Percentiles rank a stretch among this genome's conserved stretches.
Evolutionary conservation across 2,329 filamentous ascomycete species (phyloP).

Genomic region (Fusarium sp.): DNA sequence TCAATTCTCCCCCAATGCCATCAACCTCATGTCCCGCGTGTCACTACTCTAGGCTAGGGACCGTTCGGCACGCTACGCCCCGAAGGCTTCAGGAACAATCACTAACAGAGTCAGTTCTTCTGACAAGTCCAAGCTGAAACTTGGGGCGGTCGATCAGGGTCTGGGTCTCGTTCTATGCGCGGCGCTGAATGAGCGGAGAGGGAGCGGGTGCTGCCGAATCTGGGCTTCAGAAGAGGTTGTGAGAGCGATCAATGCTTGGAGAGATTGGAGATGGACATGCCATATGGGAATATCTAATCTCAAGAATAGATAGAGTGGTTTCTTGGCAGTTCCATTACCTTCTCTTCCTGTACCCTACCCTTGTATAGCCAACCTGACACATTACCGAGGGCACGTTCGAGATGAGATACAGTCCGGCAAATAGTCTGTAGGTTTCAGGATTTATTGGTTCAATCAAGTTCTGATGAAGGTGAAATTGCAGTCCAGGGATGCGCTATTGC

Average conservation of each 20-base stretch:
- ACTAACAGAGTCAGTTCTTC: conserved; percentile 69
- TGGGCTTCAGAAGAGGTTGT: conserved; percentile 72
- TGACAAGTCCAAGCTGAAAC: conserved; percentile 62
- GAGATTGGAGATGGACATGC: conserved; percentile 6
- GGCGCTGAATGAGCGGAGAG: conserved; percentile 71
- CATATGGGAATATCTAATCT: conserved; percentile 6
- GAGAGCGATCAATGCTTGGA: conserved; percentile 57
- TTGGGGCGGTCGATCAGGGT: conserved; percentile 65
- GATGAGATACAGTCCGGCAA: conserved; percentile 26
- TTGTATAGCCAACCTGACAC: conserved; percentile 13
- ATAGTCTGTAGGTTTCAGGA: conserved; percentile 18
- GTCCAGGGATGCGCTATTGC: conserved; percentile 12
- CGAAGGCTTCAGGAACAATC: conserved; percentile 51
- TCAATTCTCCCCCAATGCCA: conserved; percentile 56
- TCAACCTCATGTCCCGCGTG: conserved; percentile 61
- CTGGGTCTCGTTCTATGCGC: conserved; percentile 69
- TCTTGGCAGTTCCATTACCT: conserved; percentile 19
- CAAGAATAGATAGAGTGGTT: conserved; percentile 5
- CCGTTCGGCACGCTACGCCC: conserved; percentile 66
- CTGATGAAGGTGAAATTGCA: conserved; percentile 29
- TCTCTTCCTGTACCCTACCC: conserved; percentile 7
- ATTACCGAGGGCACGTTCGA: conserved; percentile 9
- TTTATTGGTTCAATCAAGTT: conserved; percentile 37
- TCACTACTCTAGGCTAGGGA: conserved; percentile 75
- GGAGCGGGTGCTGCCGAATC: conserved; percentile 66